Evolutionary conservation across 768 basidiomycete genomes (phyloP).

Genomic region (Leccinum olivaceopallidum): DNA sequence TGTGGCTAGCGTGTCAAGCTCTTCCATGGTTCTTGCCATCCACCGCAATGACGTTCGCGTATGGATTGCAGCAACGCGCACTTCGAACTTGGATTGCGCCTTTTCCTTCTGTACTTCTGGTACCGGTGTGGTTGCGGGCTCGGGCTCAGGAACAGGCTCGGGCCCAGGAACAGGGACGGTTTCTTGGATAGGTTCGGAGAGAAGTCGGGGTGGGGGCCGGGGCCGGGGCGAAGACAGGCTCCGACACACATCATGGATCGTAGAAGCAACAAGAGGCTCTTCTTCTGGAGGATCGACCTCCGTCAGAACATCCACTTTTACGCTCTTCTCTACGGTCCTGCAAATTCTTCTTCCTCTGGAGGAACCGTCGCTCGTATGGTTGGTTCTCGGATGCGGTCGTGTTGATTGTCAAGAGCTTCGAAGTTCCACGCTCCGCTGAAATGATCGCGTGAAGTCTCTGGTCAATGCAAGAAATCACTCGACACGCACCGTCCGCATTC

Average conservation of each 20-base stretch:
- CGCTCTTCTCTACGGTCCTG: conserved; percentile 23
- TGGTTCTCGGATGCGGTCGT: conserved; percentile 49
- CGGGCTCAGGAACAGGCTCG: background rate
- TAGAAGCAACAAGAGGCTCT: background rate
- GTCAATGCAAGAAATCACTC: conserved; percentile 1
- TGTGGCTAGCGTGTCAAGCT: conserved; percentile 69
- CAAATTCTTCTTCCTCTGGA: conserved; percentile 22
- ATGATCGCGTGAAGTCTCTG: background rate
- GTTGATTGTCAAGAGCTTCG: conserved; percentile 48
- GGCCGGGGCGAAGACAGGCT: background rate
- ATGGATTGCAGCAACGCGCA: conserved; percentile 1
- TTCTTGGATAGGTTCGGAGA: background rate
- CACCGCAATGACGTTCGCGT: conserved; percentile 35
- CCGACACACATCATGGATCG: background rate
- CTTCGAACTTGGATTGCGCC: background rate
- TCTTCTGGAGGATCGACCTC: conserved; percentile 14
- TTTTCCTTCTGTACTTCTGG: conserved; percentile 10
- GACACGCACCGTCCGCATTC: conserved; percentile 42
- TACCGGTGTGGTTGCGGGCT: background rate
- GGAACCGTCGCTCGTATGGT: conserved; percentile 32
- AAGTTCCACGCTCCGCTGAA: conserved; percentile 36
- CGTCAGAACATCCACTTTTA: conserved; percentile 19
- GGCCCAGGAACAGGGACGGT: too few relatives aligned
- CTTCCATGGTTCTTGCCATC: conserved; percentile 60
- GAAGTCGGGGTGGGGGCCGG: background rate